Base-by-base conservation (phyloP, 192 early-diverging fungal genomes). In the Phycomyces nitens region DNA sequence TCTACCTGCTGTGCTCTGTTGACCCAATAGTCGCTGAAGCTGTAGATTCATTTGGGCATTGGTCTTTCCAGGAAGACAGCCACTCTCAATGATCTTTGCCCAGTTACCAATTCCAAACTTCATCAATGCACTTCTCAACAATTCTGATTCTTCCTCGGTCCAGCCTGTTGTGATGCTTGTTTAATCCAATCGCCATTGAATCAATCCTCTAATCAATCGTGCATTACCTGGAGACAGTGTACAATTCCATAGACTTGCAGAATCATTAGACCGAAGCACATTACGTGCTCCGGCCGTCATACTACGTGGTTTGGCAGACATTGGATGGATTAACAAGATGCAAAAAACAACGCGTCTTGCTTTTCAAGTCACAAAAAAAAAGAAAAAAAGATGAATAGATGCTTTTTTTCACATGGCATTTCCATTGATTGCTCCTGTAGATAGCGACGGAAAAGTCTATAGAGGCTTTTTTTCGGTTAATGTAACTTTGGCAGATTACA, bases 31-130 rank as follows among this genome's bases (percentile, higher is more conserved):
- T 34, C 95, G 80, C 71, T 98, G 95, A 18, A 90, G 86, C 65
- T 98, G 95, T 41, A 98, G 71, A 78, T 98, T 97, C 89, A 96
- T 92, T 76, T 98, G 95, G 8, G 95, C 93, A 60, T 92, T 95
- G n/a, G 93, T 96, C 65, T 98, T 98, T 47, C 94, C 95, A 9
- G 93, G 93, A 3, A 98, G 75, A 65, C 90, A 90, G 41, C 86
- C 85, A 22, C 84, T 87, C 58, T 93, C 94, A 69, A 96, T 92
- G 65, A 98, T 95, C 65, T 94, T 92, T 72, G 89, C 89, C 95
- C 95, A 98, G 74, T 96, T 95, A 26, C 95, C 95, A 34, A 98
- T 80, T 8, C 94, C 95, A 73, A 92, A 93, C 61, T 86, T 82
- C 78, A 95, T 92, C 22, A 96, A 70, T 0, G 94, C 92, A 57